Base-by-base conservation (phyloP, 2,329 filamentous ascomycete genomes). In the Myriangium duriaei region DNA sequence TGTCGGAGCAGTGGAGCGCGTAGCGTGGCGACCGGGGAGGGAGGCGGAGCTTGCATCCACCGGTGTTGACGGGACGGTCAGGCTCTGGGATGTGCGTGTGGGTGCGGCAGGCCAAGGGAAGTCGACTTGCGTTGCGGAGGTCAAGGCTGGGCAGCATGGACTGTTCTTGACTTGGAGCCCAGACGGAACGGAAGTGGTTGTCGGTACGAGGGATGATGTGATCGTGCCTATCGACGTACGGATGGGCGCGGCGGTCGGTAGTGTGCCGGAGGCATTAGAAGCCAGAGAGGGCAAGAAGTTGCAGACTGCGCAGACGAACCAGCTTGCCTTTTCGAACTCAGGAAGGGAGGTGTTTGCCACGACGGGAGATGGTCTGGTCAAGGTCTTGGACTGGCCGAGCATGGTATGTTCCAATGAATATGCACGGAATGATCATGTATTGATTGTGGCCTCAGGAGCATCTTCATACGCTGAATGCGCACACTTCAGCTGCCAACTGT, bases 1-100 rank as follows among this genome's bases (percentile, higher is more conserved):
- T 24, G 52, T 66, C 4, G 69, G 74, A 16, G 58, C 69, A 17
- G 76, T 87, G 32, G 81, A 86, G 53, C 80, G 80, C 52, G 76
- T 88, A 1, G 78, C 77, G 2, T 88, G 85, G 59, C 83, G 84
- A 51, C 82, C 82, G 0, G 69, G 72, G 42, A 81, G 78, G 54
- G 82, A 88, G 54, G 76, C 79, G 3, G 79, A 87, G 59, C 65
- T 88, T 6, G 83, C 79, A 47, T 85, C 78, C 53, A 71, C 82
- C 37, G 81, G 79, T 47, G 71, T 66, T 31, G 82, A 88, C 52
- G 82, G 82, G 2, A 72, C 78, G 19, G 76, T 82, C 43, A 76
- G 80, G 53, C 76, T 88, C 49, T 88, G 82, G 82, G 82, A 88
- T 52, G 80, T 86, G 10, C 68, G 81, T 49, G 43, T 51, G 18